Percentiles rank a stretch among this genome's conserved stretches.
These are phyloP conservation scores for Neurospora hispaniola DNA, from an alignment of 495 filamentous ascomycete genomes.

Conservation along the genomic window DNA sequence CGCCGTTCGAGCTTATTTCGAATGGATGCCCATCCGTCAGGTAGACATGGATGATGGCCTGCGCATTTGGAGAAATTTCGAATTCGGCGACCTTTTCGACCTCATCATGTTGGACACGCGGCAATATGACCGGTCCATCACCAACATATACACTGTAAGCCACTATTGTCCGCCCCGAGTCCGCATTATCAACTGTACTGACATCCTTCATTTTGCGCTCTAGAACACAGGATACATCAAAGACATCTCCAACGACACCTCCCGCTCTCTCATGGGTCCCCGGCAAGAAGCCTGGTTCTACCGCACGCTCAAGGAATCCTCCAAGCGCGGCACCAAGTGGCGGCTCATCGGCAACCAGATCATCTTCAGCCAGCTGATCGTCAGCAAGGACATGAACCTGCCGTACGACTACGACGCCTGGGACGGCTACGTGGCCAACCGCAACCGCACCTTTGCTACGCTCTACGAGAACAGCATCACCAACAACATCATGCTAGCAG, in stretches of 20 bases:
- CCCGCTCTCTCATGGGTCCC: conserved; percentile 51
- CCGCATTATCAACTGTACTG: not conserved
- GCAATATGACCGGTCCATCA: conserved; percentile 52
- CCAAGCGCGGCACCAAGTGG: conserved; percentile 47
- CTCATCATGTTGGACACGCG: conserved; percentile 61
- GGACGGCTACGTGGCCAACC: conserved; percentile 55
- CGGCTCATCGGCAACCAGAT: conserved; percentile 56
- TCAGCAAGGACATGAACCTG: conserved; percentile 27
- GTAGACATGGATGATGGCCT: conserved; percentile 62
- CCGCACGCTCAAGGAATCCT: conserved; percentile 41
- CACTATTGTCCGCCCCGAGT: not conserved
- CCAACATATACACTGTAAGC: conserved; percentile 22
- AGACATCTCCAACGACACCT: conserved; percentile 44
- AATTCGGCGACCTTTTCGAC: conserved; percentile 53
- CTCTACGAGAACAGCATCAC: conserved; percentile 50
- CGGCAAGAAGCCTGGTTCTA: conserved; percentile 64
- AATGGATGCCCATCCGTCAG: conserved; percentile 56
- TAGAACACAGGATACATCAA: conserved; percentile 49
- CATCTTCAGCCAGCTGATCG: conserved; percentile 48
- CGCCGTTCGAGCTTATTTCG: conserved; percentile 60
- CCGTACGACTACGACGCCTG: conserved; percentile 52
- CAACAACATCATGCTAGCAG: conserved; percentile 58
- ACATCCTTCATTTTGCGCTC: not conserved
- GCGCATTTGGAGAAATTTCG: conserved; percentile 57
- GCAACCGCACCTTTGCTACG: conserved; percentile 49